Conservation (phyloP, 768 basidiomycete species). For the Leccinum longicurvipes region DNA sequence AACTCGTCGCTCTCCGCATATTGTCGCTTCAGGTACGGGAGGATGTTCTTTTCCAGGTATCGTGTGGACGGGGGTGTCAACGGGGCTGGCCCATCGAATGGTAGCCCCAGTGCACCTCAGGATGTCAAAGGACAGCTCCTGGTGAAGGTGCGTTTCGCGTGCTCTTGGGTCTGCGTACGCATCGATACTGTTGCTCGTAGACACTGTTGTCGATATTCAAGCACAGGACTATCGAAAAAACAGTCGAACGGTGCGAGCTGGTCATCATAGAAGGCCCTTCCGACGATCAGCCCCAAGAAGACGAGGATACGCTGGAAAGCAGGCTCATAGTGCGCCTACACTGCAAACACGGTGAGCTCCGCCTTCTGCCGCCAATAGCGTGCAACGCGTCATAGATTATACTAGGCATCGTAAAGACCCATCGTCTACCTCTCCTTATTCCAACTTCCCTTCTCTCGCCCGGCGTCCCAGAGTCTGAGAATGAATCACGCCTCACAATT, state of each 20-base stretch:
- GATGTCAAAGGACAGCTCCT: constrained; percentile 65
- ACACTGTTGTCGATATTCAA: constrained; percentile 70
- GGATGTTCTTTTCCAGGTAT: constrained; percentile 70
- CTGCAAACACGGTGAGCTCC: constrained; percentile 73
- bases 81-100: constrained; percentile 11
- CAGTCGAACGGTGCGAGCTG: constrained; percentile 73
- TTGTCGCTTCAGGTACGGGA: constrained; percentile 69
- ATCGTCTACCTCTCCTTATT: constrained; percentile 61
- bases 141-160: constrained; percentile 50
- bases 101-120: constrained; percentile 31
- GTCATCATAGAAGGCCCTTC: constrained; percentile 57
- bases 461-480: constrained; percentile 51
- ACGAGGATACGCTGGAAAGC: constrained; percentile 62
- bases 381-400: constrained; percentile 9
- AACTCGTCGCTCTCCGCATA: constrained; percentile 83
- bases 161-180: neutral
- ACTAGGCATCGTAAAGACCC: constrained; percentile 78
- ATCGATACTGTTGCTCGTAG: constrained; percentile 34
- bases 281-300: constrained; percentile 31
- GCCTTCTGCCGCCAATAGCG: neutral
- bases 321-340: constrained; percentile 68
- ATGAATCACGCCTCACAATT: constrained; percentile 66
- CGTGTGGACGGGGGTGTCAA: constrained; percentile 33
- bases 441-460: constrained; percentile 63
- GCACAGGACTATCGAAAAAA: constrained; percentile 71